phyloP scores from a whole-genome alignment of 164 flowering plant genomes.

The Chimonanthus praecox region DNA sequence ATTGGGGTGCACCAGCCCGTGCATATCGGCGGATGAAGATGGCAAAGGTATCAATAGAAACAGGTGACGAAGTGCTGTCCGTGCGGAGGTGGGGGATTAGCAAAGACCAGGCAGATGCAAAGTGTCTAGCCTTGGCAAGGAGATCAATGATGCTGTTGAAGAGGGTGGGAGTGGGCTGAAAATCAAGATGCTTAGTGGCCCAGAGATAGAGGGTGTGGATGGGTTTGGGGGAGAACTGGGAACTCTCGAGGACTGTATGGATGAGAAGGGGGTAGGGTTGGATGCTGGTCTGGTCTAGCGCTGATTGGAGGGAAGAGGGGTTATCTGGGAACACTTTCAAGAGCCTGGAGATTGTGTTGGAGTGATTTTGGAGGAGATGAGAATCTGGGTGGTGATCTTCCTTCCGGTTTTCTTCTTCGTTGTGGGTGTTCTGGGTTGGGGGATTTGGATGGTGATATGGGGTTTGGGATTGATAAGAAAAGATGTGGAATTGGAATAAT shows the following conservation, averaged over 20 bases:
- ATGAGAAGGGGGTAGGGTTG: constrained; percentile 30
- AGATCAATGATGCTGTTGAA: constrained; percentile 50
- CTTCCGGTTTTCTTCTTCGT: neutral
- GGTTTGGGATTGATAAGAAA: neutral
- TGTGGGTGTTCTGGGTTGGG: neutral
- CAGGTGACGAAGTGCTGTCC: neutral
- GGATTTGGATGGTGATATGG: neutral
- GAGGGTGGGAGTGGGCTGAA: constrained; percentile 23
- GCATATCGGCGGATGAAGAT: constrained; percentile 60
- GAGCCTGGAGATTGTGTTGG: neutral
- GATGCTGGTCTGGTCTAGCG: constrained; percentile 38
- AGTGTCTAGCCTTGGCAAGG: constrained; percentile 51
- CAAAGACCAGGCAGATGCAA: constrained; percentile 63
- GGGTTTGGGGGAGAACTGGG: constrained; percentile 58
- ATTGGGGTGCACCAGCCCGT: constrained; percentile 50
- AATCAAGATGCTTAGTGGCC: constrained; percentile 54
- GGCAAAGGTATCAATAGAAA: neutral
- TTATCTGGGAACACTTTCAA: constrained; percentile 3
- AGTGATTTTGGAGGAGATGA: neutral
- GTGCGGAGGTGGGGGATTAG: constrained; percentile 26
- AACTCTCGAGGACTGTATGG: constrained; percentile 33
- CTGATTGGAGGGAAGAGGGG: constrained; percentile 12
- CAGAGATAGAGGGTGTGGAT: constrained; percentile 42
- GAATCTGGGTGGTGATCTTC: neutral
- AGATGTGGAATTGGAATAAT: neutral